These are phyloP conservation scores for Cucumis cinereus DNA, from an alignment of 306 rosid genomes.

Conservation along the genomic window DNA sequence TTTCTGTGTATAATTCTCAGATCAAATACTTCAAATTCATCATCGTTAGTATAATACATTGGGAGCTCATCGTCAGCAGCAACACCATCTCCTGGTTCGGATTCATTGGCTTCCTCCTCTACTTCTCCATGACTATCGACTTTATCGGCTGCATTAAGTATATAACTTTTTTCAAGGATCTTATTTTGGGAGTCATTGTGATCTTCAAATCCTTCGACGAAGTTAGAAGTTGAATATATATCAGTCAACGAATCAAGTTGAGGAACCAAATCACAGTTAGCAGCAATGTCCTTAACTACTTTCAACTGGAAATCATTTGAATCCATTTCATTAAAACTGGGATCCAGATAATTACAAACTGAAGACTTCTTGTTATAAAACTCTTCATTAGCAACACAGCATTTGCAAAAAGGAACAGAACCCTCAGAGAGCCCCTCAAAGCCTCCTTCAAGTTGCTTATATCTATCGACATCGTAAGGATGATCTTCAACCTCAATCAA, in stretches of 20 bases:
- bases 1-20: conserved; percentile 84
- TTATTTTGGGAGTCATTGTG: conserved; percentile 22
- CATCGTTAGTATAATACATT: conserved; percentile 28
- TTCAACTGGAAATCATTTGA: conserved; percentile 21
- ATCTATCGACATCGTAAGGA: conserved; percentile 14
- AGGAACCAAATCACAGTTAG: conserved; percentile 25
- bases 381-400: conserved; percentile 24
- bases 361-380: conserved; percentile 30
- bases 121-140: conserved; percentile 17
- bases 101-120: conserved; percentile 23
- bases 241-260: conserved; percentile 14
- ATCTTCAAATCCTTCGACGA: conserved; percentile 19
- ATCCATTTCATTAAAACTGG: conserved; percentile 35
- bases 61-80: conserved; percentile 49
- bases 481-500: conserved; percentile 15
- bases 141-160: conserved; percentile 23
- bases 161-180: conserved; percentile 22
- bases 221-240: conserved; percentile 9
- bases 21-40: conserved; percentile 73
- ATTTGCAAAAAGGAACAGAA: conserved; percentile 28
- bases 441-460: conserved; percentile 15
- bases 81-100: conserved; percentile 30
- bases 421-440: conserved; percentile 19
- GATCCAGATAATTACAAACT: conserved; percentile 21
- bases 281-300: conserved; percentile 25